phyloP scores from a whole-genome alignment of 1,284 basidiomycete genomes.

The Leccinum griseonigrum region DNA sequence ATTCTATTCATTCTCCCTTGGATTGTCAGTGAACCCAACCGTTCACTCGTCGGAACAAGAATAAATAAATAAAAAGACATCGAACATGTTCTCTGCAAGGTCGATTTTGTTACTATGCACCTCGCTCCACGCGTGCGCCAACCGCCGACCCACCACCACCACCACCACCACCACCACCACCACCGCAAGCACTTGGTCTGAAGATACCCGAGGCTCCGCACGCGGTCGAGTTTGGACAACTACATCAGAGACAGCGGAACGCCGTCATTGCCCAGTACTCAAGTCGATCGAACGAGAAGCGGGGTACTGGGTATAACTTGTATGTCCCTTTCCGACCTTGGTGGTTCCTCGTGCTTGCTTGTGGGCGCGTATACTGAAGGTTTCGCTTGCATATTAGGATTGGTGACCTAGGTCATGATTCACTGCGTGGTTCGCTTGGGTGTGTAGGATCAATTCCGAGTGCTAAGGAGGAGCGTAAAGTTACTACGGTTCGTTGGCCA shows the following conservation, averaged over 20 bases:
- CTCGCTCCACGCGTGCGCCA: too few species aligned
- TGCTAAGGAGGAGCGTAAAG: constrained; percentile 19
- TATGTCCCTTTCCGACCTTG: constrained; percentile 7
- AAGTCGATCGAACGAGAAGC: constrained; percentile 12
- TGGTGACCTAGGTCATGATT: constrained; percentile 26
- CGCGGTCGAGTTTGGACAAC: constrained; percentile 15
- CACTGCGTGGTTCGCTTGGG: constrained; percentile 11
- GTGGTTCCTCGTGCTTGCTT: not conserved
- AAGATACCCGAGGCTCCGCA: constrained; percentile 34
- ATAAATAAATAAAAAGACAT: too few species aligned
- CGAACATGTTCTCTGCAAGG: too few species aligned
- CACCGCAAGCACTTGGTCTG: constrained; percentile 12
- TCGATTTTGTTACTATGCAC: too few species aligned
- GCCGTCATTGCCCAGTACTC: constrained; percentile 22
- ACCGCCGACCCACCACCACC: too few species aligned
- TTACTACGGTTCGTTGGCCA: constrained; percentile 41
- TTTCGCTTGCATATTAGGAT: constrained; percentile 11
- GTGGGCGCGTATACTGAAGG: constrained; percentile 5
- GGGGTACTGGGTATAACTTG: constrained; percentile 31
- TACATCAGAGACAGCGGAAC: constrained; percentile 29
- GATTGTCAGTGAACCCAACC: too few species aligned
- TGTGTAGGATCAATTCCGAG: not conserved
- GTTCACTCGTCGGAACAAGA: too few species aligned
- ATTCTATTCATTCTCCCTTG: too few species aligned
- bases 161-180: too few species aligned